Conservation (phyloP, 1,139 yeast genomes). For the Zygoascus sp. region DNA sequence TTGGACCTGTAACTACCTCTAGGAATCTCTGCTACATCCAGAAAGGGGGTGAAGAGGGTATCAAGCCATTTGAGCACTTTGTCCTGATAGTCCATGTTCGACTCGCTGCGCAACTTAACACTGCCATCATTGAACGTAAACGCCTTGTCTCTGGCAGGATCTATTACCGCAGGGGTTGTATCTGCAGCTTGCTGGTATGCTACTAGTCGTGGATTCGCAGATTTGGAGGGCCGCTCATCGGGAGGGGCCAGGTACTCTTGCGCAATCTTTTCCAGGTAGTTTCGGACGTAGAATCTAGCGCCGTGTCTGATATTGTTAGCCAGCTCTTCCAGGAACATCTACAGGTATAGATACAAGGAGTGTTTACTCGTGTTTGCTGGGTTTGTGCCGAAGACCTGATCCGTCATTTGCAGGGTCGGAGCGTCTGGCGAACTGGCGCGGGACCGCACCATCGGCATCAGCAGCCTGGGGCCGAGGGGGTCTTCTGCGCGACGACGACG, state of each 20-base stretch:
- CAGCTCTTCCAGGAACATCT: background rate
- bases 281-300: background rate
- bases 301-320: background rate
- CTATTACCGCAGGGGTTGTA: too few relatives aligned
- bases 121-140: constrained; percentile 4
- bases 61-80: constrained; percentile 25
- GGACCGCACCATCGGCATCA: background rate
- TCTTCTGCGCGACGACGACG: background rate
- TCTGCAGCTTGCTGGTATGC: too few relatives aligned
- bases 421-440: background rate
- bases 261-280: background rate
- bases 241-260: background rate
- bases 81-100: constrained; percentile 22
- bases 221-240: background rate
- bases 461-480: background rate
- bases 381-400: background rate
- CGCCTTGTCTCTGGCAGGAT: background rate
- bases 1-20: constrained; percentile 3
- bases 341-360: background rate
- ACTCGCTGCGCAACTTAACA: constrained; percentile 23
- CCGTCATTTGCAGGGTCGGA: background rate
- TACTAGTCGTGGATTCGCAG: too few relatives aligned
- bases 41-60: constrained; percentile 2
- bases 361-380: background rate
- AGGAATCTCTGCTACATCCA: background rate